Base-by-base conservation (phyloP, 306 rosid genomes). In the Corylus heterophylla region DNA sequence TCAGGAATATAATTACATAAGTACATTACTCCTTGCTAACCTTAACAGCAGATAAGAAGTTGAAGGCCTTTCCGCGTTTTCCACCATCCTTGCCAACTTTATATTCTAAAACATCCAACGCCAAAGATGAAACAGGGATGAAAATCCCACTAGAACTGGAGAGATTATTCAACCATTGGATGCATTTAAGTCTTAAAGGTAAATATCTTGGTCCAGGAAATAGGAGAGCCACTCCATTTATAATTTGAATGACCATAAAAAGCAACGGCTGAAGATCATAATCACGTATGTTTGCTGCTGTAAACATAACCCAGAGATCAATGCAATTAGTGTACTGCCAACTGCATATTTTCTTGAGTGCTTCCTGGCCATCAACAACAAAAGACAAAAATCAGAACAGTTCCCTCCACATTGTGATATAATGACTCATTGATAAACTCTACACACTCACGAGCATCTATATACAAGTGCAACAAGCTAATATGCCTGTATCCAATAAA, bases 141-240 rank as follows among this genome's bases (percentile, higher is more conserved):
- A 91, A 95, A 88, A 89, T 75, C 66, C 98, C 97, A 80, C 89
- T 88, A 54, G 96, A 90, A 74, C 83, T 78, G 47, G 99, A 89
- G 69, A 95, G 94, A 73, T 78, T 73, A 91, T 91, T 95, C 80
- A 91, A 87, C 99, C 97, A 95, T 49, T 86, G 91, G 84, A 95
- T 82, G 85, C 98, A 95, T 85, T 86, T 89, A 77, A 93, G 76
- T 88, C 96, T 91, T 70, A 91, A 84, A 39, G 99, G 99, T 80
- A 95, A 88, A 89, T 95, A 95, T 90, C 98, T 95, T 61, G 97
- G 96, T 64, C 99, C 98, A 47, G 90, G 88, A 88, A 93, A 95
- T 83, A 95, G 76, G 62, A 84, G 76, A 72, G 91, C 90, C 82
- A 95, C 81, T 76, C 97, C 99, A 77, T 89, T 90, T 88, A 90